Evolutionary conservation across 2,329 filamentous ascomycete species (phyloP).

Genomic region (Curvularia eragrostidis): DNA sequence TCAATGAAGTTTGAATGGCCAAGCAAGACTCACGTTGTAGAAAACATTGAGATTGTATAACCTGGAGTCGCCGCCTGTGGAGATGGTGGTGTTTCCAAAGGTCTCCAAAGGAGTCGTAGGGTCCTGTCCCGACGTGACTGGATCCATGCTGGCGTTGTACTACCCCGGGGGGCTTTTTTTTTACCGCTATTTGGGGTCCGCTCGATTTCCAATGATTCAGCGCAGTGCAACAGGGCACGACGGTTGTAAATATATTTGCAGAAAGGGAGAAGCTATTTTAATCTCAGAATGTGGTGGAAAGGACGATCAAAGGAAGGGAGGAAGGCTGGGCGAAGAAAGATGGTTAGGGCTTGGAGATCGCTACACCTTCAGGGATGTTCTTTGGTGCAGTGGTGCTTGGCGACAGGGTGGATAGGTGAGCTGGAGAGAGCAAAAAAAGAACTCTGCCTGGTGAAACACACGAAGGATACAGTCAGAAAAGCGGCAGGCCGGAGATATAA

Average conservation of each 20-base stretch:
- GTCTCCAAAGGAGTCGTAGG: constrained; percentile 43
- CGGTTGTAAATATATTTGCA: not conserved
- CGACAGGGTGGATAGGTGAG: constrained; percentile 21
- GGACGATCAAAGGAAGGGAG: not conserved
- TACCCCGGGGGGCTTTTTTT: not conserved
- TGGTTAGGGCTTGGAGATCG: constrained; percentile 25
- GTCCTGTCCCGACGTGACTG: constrained; percentile 35
- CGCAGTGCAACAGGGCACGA: not conserved
- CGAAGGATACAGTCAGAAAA: not conserved
- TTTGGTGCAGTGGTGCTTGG: constrained; percentile 32
- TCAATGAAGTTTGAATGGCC: not conserved
- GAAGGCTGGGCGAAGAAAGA: constrained; percentile 6
- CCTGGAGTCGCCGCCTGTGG: constrained; percentile 71
- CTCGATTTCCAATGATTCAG: not conserved
- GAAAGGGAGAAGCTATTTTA: not conserved
- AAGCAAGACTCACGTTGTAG: constrained; percentile 69
- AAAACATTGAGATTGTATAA: constrained; percentile 80
- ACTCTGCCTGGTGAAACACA: not conserved
- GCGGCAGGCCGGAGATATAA: not conserved
- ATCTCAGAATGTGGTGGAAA: not conserved
- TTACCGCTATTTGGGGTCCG: not conserved
- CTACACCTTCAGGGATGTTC: constrained; percentile 33
- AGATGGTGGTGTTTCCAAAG: constrained; percentile 64
- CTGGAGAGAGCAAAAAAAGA: constrained; percentile 1
- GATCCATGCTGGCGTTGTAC: constrained; percentile 34